phyloP scores from a whole-genome alignment of 2,329 filamentous ascomycete genomes.

The Pseudocercospora cruenta region DNA sequence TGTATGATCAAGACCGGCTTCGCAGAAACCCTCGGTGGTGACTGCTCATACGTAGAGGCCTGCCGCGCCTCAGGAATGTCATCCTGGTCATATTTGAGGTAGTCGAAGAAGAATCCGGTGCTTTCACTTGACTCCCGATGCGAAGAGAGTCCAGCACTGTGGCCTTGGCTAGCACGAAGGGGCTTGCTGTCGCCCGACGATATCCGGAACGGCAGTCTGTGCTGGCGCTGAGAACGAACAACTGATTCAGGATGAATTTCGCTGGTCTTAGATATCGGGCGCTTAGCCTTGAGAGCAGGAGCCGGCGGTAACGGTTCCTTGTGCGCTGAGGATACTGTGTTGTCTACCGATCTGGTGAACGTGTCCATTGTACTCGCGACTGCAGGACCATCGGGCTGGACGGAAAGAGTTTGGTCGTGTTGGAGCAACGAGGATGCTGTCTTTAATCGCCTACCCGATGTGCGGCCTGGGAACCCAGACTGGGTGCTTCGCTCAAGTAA shows the following conservation, averaged over 20 bases:
- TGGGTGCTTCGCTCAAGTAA: background rate
- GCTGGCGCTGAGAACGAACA: background rate
- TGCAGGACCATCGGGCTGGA: background rate
- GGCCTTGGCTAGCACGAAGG: background rate
- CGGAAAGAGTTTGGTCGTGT: background rate
- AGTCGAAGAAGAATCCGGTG: background rate
- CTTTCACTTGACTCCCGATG: background rate
- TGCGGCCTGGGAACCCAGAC: background rate
- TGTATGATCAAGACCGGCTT: background rate
- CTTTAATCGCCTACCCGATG: background rate
- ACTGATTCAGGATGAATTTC: constrained; percentile 11
- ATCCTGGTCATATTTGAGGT: background rate
- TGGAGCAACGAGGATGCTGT: background rate
- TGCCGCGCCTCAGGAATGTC: background rate
- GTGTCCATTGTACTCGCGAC: background rate
- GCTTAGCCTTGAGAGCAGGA: background rate
- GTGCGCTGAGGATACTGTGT: background rate
- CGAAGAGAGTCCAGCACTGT: background rate
- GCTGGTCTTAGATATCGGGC: constrained; percentile 14
- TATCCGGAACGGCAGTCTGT: background rate
- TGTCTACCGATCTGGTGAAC: background rate
- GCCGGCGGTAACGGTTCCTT: background rate
- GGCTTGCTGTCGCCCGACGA: background rate
- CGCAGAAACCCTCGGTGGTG: background rate
- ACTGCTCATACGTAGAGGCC: background rate